These are phyloP conservation scores for Canariomyces notabilis DNA, from an alignment of 2,329 filamentous ascomycete species.

Conservation along the genomic window DNA sequence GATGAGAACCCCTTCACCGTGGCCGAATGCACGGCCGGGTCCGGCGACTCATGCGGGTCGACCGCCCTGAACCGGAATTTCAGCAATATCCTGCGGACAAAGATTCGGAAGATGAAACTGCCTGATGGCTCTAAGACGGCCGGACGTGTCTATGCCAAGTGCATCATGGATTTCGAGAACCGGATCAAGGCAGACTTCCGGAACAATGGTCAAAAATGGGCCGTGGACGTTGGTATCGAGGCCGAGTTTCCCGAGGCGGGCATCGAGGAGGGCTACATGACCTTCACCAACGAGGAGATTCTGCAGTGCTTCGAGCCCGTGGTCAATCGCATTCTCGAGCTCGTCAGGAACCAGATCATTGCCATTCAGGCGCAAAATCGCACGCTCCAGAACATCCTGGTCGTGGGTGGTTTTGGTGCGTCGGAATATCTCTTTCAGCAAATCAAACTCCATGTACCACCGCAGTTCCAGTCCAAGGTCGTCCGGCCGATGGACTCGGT, in stretches of 20 bases:
- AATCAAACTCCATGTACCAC: constrained; percentile 96
- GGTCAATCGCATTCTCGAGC: constrained; percentile 91
- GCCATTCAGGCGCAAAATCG: constrained; percentile 97
- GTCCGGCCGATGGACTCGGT: constrained; percentile 98
- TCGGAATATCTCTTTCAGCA: constrained; percentile 99
- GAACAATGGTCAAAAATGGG: constrained; percentile 99
- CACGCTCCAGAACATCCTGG: constrained; percentile 88
- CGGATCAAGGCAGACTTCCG: constrained; percentile 99
- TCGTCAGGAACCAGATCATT: constrained; percentile 97
- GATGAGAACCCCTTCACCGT: constrained; percentile 97
- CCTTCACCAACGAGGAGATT: constrained; percentile 98
- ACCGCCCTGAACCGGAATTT: constrained; percentile 97
- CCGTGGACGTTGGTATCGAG: constrained; percentile 96
- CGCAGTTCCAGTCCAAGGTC: constrained; percentile 97
- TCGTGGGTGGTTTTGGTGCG: constrained; percentile 96
- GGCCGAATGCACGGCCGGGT: constrained; percentile 93
- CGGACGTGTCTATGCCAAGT: constrained; percentile 97
- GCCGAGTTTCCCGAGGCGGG: constrained; percentile 95
- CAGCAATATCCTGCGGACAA: constrained; percentile 93
- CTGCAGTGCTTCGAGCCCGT: constrained; percentile 98
- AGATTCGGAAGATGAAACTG: constrained; percentile 98
- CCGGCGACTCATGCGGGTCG: constrained; percentile 96
- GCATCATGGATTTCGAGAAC: constrained; percentile 99
- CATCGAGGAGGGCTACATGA: constrained; percentile 99
- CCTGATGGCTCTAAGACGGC: constrained; percentile 95